Evolutionary conservation across 345 rosid genomes (phyloP), one percentile per base, ranked within the genome.

Genomic region (Eutrema japonicum): DNA sequence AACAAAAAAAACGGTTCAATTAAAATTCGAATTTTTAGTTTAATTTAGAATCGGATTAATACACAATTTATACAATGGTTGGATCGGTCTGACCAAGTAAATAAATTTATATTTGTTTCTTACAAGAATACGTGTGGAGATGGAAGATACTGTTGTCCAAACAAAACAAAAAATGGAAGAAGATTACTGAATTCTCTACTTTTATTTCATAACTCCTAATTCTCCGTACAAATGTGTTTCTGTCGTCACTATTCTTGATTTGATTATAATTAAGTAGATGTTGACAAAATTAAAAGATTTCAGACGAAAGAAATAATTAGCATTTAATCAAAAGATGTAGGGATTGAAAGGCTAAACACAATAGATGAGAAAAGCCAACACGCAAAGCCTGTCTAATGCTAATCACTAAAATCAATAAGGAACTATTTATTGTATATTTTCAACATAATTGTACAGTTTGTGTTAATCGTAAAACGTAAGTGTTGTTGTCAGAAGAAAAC

Each of bases 401-500:
- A 61, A 4, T 32, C 51, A 59, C 48, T 9, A 29, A 12, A n/a
- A 50, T 32, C 18, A 13, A 53, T 52, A 63, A 33, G 29, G 9
- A n/a, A 4, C 4, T 3, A 1, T 66, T 48, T 13, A 8, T 27
- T 6, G 12, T 7, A 12, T 36, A 36, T 36, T 11, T 6, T n/a
- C 2, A 16, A 45, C 13, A 45, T 33, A 52, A 16, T 41, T 14
- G 32, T 49, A 33, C 36, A 45, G 10, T 14, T 35, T 14, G 35
- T 30, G n/a, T 8, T 2, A 54, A 37, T 66, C 53, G 72, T 53
- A 60, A 68, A 68, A 75, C 67, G 45, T 6, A 58, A 66, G 72
- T 74, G 51, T 50, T 51, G 64, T 26, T 69, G 70, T 76, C 79
- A 69, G 79, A 69, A 45, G 56, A 40, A 76, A 68, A 76, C 75